These are phyloP conservation scores for Botrytis byssoidea DNA, from an alignment of 2,329 filamentous ascomycete species.

Conservation along the genomic window DNA sequence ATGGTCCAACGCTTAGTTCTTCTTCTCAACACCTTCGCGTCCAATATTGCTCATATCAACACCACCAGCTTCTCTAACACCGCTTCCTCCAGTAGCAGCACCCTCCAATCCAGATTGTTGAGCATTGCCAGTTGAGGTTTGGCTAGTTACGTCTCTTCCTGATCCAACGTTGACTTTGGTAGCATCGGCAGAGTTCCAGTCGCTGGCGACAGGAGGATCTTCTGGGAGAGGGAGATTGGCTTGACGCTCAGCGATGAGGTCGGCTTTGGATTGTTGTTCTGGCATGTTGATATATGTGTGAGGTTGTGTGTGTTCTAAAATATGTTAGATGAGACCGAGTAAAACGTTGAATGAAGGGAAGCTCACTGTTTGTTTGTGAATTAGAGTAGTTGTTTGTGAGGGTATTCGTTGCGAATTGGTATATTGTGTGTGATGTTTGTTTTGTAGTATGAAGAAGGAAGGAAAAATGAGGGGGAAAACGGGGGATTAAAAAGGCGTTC, in stretches of 20 bases:
- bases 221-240: slow-evolving; percentile 78
- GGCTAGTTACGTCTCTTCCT: slow-evolving; percentile 44
- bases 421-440: neutral
- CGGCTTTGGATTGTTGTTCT: slow-evolving; percentile 50
- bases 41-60: slow-evolving; percentile 60
- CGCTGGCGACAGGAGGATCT: slow-evolving; percentile 70
- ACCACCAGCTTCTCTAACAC: slow-evolving; percentile 48
- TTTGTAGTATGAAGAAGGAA: slow-evolving; percentile 8
- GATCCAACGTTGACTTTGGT: slow-evolving; percentile 65
- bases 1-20: neutral
- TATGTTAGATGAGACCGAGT: neutral
- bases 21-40: slow-evolving; percentile 58
- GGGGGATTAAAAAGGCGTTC: slow-evolving; percentile 8
- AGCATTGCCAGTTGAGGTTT: slow-evolving; percentile 49
- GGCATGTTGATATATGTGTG: slow-evolving; percentile 29
- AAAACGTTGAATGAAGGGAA: neutral
- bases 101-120: slow-evolving; percentile 55
- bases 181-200: slow-evolving; percentile 73
- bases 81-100: slow-evolving; percentile 57
- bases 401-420: neutral
- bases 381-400: neutral
- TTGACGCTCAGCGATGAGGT: slow-evolving; percentile 66
- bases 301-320: neutral
- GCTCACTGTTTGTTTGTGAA: neutral
- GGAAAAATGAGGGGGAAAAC: neutral